Evolutionary conservation across 1,284 basidiomycete species (phyloP).

Genomic region (Trichosporon asahii): DNA sequence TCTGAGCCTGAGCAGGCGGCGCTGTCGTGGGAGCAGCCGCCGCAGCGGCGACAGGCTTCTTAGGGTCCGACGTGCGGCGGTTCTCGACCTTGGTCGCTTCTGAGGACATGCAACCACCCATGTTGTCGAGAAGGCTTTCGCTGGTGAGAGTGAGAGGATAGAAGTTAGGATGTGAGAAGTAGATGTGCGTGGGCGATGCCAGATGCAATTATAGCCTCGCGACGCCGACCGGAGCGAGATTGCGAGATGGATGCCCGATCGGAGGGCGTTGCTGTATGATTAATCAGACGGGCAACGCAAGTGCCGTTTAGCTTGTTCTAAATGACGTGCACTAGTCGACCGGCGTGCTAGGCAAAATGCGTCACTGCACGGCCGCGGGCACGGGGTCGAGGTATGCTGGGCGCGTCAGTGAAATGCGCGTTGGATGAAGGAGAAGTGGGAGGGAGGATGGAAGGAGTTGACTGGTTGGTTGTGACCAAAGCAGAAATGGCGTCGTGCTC

Average conservation of each 20-base stretch:
- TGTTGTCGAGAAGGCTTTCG: constrained; percentile 18
- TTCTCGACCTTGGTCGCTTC: constrained; percentile 27
- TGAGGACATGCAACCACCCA: constrained; percentile 44
- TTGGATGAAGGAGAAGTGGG: neutral
- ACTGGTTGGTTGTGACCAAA: neutral
- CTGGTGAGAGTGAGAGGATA: neutral
- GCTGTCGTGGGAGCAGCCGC: constrained; percentile 13
- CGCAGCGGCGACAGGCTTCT: constrained; percentile 12
- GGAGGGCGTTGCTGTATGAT: neutral
- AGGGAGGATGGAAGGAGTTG: neutral
- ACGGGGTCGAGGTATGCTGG: neutral
- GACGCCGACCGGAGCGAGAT: neutral
- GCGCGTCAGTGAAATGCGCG: neutral
- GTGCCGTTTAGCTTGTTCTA: neutral
- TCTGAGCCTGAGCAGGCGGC: constrained; percentile 23
- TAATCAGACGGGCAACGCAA: neutral
- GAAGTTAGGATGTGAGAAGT: neutral
- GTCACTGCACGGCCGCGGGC: neutral
- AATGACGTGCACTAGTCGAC: neutral
- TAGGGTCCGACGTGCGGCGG: constrained; percentile 20
- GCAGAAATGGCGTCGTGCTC: neutral
- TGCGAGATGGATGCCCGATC: neutral
- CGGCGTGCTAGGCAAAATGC: neutral
- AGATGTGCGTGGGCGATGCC: neutral
- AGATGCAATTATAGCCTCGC: neutral